A percentile compares a stretch with the other conserved stretches of the same genome.
These are phyloP conservation scores for Neolentinus lepideus DNA, from an alignment of 1,284 basidiomycete genomes.

Conservation along the genomic window DNA sequence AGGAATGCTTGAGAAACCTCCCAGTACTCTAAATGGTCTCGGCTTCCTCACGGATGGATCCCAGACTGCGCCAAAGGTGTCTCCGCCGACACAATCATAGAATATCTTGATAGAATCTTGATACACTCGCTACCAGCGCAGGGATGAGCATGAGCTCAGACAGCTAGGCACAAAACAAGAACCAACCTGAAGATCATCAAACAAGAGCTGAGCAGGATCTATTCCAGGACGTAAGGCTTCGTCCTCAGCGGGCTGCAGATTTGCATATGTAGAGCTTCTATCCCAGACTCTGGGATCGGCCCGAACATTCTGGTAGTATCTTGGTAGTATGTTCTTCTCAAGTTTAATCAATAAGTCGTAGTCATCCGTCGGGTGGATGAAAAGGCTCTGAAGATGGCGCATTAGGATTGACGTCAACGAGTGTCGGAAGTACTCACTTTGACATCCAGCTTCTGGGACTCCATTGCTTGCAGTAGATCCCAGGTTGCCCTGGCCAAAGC, in stretches of 20 bases:
- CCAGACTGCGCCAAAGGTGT: conserved; percentile 81
- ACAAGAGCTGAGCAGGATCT: conserved; percentile 72
- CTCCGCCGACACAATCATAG: conserved; percentile 79
- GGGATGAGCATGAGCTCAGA: conserved; percentile 6
- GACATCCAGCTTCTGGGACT: conserved; percentile 39
- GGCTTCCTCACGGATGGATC: conserved; percentile 59
- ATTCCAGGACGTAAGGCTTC: conserved; percentile 56
- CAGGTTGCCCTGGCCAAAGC: conserved; percentile 72
- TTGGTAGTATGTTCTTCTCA: conserved; percentile 55
- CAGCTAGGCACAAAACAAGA: neutral
- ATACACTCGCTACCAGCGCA: conserved; percentile 53
- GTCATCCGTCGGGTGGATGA: conserved; percentile 76
- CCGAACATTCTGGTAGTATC: conserved; percentile 65
- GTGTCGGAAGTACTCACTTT: conserved; percentile 32
- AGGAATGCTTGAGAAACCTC: conserved; percentile 72
- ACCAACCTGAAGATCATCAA: conserved; percentile 65
- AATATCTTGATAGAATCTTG: conserved; percentile 80
- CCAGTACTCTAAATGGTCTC: conserved; percentile 74
- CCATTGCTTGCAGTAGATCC: conserved; percentile 36
- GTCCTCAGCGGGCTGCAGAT: conserved; percentile 27
- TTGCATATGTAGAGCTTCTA: conserved; percentile 40
- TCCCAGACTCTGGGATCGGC: conserved; percentile 39
- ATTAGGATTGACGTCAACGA: neutral
- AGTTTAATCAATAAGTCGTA: conserved; percentile 87
- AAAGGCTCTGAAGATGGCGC: conserved; percentile 51